Conservation (phyloP, 768 basidiomycete species). For the Lactarius sp. region DNA sequence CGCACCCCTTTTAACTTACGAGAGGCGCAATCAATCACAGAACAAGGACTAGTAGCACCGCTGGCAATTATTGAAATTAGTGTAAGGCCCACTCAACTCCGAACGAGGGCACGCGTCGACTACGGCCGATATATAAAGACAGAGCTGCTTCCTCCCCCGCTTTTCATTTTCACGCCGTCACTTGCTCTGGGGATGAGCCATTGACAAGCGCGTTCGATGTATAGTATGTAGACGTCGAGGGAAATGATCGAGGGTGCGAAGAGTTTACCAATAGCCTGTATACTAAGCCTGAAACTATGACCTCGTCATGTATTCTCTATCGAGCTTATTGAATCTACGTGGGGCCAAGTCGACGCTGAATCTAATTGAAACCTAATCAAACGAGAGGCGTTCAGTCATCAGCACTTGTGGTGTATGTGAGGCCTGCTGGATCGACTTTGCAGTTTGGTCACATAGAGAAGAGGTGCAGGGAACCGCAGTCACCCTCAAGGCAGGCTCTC, state of each 20-base stretch:
- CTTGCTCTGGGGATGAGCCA: neutral
- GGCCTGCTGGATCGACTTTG: neutral
- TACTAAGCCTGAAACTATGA: neutral
- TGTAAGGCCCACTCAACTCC: neutral
- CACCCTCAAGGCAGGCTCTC: neutral
- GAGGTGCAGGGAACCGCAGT: neutral
- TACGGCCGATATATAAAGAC: neutral
- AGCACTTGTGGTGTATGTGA: neutral
- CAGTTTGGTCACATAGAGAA: neutral
- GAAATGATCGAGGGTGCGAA: slow-evolving; percentile 7
- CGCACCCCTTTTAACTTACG: too few relatives aligned
- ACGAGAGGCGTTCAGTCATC: neutral
- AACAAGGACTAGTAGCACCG: too few relatives aligned
- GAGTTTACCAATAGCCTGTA: neutral
- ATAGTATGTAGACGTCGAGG: neutral
- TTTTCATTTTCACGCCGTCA: slow-evolving; percentile 4
- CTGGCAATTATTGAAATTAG: too few relatives aligned
- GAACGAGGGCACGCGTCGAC: neutral
- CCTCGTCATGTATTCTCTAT: neutral
- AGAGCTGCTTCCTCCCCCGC: neutral
- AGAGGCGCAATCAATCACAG: too few relatives aligned
- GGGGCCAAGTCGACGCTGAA: neutral
- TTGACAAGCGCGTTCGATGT: neutral
- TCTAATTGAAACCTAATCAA: neutral
- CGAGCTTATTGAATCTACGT: neutral